These are phyloP conservation scores for Backusella psychrophila DNA, from an alignment of 192 early-diverging fungal species.

Conservation along the genomic window DNA sequence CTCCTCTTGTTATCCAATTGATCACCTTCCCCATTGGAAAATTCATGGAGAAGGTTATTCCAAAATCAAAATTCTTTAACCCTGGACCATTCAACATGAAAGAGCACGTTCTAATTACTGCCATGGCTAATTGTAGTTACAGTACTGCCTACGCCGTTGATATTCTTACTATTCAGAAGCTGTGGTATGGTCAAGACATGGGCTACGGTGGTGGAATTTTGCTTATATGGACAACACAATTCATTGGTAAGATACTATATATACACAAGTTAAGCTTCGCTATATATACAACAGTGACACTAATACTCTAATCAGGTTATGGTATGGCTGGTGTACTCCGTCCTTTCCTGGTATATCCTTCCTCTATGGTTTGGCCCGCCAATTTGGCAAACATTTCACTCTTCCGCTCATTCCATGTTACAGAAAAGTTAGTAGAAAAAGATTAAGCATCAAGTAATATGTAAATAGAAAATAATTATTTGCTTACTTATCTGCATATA, in stretches of 20 bases:
- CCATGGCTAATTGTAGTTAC: slow-evolving; percentile 50
- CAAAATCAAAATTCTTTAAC: slow-evolving; percentile 48
- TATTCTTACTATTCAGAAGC: slow-evolving; percentile 50
- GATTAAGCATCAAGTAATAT: neutral
- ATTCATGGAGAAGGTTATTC: slow-evolving; percentile 43
- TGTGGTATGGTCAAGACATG: slow-evolving; percentile 54
- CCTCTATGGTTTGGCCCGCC: slow-evolving; percentile 86
- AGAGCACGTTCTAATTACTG: slow-evolving; percentile 60
- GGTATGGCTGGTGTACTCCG: slow-evolving; percentile 70
- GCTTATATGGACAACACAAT: slow-evolving; percentile 51
- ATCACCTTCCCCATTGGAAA: slow-evolving; percentile 48
- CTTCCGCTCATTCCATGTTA: slow-evolving; percentile 70
- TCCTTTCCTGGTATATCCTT: slow-evolving; percentile 79
- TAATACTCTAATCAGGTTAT: slow-evolving; percentile 15
- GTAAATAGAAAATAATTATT: neutral
- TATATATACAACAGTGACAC: no score
- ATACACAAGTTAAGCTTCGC: no score
- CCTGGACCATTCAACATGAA: slow-evolving; percentile 66
- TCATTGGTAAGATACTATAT: slow-evolving; percentile 6
- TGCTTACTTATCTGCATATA: neutral
- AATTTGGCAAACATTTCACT: slow-evolving; percentile 74
- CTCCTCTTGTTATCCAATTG: slow-evolving; percentile 46
- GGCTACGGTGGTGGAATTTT: slow-evolving; percentile 51
- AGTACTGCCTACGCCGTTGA: slow-evolving; percentile 57
- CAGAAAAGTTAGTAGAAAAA: neutral